Percentiles rank a stretch among this genome's conserved stretches.
Conservation (phyloP, 306 rosid species). For the Luffa aegyptiaca region DNA sequence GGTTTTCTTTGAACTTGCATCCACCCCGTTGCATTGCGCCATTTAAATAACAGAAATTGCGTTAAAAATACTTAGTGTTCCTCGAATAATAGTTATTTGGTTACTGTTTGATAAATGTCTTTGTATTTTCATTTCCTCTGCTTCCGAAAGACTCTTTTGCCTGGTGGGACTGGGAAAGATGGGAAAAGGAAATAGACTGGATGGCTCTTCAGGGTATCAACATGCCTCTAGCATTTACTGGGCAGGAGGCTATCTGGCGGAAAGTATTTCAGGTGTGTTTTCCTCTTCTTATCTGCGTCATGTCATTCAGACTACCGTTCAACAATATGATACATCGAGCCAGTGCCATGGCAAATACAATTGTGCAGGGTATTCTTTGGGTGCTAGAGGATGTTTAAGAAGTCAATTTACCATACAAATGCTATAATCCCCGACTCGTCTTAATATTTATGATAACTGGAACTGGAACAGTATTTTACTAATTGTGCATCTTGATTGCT, state of each 20-base stretch:
- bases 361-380: neutral
- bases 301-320: neutral
- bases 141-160: conserved; percentile 58
- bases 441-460: neutral
- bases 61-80: neutral
- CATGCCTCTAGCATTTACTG: conserved; percentile 79
- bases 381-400: neutral
- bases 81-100: neutral
- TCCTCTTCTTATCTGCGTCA: neutral
- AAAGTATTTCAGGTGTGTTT: conserved; percentile 61
- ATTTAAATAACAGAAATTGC: neutral
- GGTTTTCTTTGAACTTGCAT: conserved; percentile 11
- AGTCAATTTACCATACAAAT: neutral
- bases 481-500: neutral
- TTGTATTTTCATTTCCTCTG: conserved; percentile 20
- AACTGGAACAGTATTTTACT: neutral
- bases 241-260: conserved; percentile 93
- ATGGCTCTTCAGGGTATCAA: conserved; percentile 92
- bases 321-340: neutral
- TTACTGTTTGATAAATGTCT: neutral
- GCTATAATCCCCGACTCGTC: neutral
- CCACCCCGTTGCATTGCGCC: neutral
- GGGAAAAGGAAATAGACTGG: conserved; percentile 97
- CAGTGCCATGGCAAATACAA: neutral
- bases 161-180: conserved; percentile 95